Evolutionary conservation across 306 rosid genomes (phyloP), one percentile per base, ranked within the genome.

Genomic region (Vigna mungo): DNA sequence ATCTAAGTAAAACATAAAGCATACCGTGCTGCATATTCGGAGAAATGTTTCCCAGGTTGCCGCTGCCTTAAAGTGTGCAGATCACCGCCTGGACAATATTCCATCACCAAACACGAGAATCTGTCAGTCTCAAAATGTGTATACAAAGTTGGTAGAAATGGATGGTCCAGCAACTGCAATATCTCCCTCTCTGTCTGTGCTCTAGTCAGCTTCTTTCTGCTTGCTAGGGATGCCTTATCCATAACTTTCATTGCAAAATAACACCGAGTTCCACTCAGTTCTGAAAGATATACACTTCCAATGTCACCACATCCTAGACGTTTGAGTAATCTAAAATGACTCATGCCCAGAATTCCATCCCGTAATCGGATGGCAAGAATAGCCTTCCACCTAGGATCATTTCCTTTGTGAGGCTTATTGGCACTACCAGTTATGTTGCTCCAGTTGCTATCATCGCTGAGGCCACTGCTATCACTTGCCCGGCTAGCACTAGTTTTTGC

Each of bases 321-420:
- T 82, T 87, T 92, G 73, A 95, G 92, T 81, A 95, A 86, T 80
- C 83, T 90, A 81, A 95, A 95, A 78, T 95, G 99, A 86, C 96
- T 95, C 99, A 92, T 95, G 73, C 99, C 99, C 87, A 95, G 81
- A 74, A 89, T 87, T 71, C 97, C 97, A 84, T 95, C 97, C 79
- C 99, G 88, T 16, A 88, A 81, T 84, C 99, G 92, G 71, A 95
- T 86, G 44, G 99, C 97, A 78, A 95, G 97, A 75, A 95, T 92
- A 66, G 99, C 93, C 86, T 95, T 95, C 99, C 99, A 95, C 86
- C 97, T 84, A 34, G 99, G 99, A 86, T 95, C 99, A 77, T 95
- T 95, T 83, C 97, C 99, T 81, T 95, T 95, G 84, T 95, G 99
- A 66, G 99, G 99, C 80, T 95, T 95, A 87, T 92, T 95, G 75